These are phyloP conservation scores for Platanus orientalis DNA, from an alignment of 164 flowering plant species.

Conservation along the genomic window DNA sequence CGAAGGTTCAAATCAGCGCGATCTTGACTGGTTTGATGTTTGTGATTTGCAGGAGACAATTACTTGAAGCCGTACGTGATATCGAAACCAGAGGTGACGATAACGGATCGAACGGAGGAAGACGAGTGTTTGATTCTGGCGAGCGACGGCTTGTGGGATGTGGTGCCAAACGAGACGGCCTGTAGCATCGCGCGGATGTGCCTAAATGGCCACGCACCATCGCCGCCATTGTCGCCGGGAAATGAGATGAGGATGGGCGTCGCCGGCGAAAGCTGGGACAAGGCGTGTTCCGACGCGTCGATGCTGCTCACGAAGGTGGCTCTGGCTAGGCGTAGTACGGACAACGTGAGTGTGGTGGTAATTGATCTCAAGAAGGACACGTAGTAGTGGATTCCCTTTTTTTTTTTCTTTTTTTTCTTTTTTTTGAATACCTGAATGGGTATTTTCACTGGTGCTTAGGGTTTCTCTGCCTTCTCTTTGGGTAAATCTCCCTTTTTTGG, in stretches of 20 bases:
- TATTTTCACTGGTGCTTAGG: background rate
- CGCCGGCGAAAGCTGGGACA: slow-evolving; percentile 38
- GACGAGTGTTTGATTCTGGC: slow-evolving; percentile 70
- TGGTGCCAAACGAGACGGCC: slow-evolving; percentile 57
- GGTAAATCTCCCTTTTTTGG: no score
- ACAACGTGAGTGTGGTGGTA: slow-evolving; percentile 74
- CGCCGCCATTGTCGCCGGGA: slow-evolving; percentile 22
- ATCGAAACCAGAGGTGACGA: slow-evolving; percentile 59
- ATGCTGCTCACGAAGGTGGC: slow-evolving; percentile 70
- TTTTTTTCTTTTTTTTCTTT: background rate
- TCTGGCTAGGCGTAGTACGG: slow-evolving; percentile 57
- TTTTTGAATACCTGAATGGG: background rate
- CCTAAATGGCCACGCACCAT: slow-evolving; percentile 31
- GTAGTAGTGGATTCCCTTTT: slow-evolving; percentile 2
- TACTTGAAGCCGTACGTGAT: slow-evolving; percentile 67
- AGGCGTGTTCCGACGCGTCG: slow-evolving; percentile 63
- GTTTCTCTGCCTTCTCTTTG: no score
- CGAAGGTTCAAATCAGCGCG: background rate
- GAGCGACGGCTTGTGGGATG: slow-evolving; percentile 83
- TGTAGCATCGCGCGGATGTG: slow-evolving; percentile 71
- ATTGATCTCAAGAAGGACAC: slow-evolving; percentile 45
- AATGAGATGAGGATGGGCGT: slow-evolving; percentile 12
- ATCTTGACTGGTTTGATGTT: background rate
- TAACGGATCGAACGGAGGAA: slow-evolving; percentile 41
- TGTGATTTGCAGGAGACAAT: slow-evolving; percentile 33